A percentile compares a stretch with the other conserved stretches of the same genome.
Conservation (phyloP, 169 alveolate genomes). For the Eimeria necatrix region DNA sequence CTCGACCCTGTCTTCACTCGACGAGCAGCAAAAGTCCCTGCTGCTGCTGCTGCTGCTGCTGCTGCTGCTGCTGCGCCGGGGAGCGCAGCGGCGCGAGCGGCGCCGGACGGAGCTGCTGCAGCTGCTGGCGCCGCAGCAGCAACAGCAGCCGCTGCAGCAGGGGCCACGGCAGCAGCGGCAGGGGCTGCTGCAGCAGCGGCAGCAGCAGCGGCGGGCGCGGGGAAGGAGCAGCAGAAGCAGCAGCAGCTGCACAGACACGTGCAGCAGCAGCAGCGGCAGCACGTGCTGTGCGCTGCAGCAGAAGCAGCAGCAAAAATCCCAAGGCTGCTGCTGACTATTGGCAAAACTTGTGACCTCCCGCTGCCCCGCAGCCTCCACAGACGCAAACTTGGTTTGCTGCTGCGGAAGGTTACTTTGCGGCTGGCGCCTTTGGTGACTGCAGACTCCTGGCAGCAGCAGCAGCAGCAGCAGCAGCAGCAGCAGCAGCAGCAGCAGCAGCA, state of each 20-base stretch:
- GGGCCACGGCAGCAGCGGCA: neutral
- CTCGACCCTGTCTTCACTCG: constrained; percentile 40
- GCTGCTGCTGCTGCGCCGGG: constrained; percentile 14
- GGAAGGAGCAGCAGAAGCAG: neutral
- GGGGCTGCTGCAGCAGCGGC: neutral
- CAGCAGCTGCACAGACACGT: neutral
- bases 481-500: constrained; percentile 43
- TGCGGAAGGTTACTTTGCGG: constrained; percentile 32
- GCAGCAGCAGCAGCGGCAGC: constrained; percentile 37
- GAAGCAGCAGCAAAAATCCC: constrained; percentile 54
- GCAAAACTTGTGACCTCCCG: constrained; percentile 48
- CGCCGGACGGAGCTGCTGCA: neutral
- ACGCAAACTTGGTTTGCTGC: constrained; percentile 25
- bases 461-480: constrained; percentile 39
- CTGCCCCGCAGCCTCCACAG: neutral
- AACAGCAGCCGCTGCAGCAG: neutral
- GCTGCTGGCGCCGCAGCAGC: neutral
- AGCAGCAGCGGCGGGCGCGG: neutral
- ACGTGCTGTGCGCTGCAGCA: constrained; percentile 24
- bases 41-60: constrained; percentile 18
- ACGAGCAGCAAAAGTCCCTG: constrained; percentile 19
- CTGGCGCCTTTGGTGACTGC: constrained; percentile 1
- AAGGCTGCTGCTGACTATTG: neutral
- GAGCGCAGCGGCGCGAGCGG: neutral
- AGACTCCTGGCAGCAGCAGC: constrained; percentile 72